Evolutionary conservation across 2,329 filamentous ascomycete species (phyloP), one percentile per base, ranked within the genome.

Genomic region (Fonsecaea multimorphosa): DNA sequence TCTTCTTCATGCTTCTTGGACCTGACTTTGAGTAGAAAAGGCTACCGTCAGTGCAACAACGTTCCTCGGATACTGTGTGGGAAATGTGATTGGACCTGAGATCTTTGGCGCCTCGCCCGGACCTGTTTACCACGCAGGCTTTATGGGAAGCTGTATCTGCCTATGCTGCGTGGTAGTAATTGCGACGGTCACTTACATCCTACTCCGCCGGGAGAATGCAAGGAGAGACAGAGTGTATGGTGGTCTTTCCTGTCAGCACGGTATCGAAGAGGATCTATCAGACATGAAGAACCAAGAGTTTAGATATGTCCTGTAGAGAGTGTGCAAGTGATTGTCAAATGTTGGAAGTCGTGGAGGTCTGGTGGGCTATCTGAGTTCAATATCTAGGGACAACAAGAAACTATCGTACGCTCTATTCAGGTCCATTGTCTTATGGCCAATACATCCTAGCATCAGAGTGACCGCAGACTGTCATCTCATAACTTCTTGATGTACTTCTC

Each of bases 1-100:
- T 8, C 7, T 1, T 7, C 29, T 32, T 32, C 24, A 32, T n/a
- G 8, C 6, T 54, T 54, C 7, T n/a, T 14, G 7, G 16, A 9
- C 32, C 3, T 81, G 19, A 58, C 34, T 22, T 16, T 2, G 22
- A 46, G 29, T 31, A 46, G 55, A 58, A 44, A 58, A 58, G 27
- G 55, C 55, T 4, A 58, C 55, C 11, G 55, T 58, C 36, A 58
- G 55, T 12, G 55, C 55, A n/a, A 58, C 55, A 14, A 58, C 55
- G 2, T 58, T 58, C 29, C 12, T 58, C 8, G 55, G 55, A 1
- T 58, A 58, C 38, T 58, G 55, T 22, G 55, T 58, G 31, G 55
- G 55, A 6, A 58, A 58, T 12, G 55, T 58, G 14, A 58, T 58
- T 11, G 55, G 55, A 24, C 55, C 55, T 8, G 55, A 58, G 34